Base-by-base conservation (phyloP, 2,329 filamentous ascomycete genomes). In the Niveomyces coronatus region DNA sequence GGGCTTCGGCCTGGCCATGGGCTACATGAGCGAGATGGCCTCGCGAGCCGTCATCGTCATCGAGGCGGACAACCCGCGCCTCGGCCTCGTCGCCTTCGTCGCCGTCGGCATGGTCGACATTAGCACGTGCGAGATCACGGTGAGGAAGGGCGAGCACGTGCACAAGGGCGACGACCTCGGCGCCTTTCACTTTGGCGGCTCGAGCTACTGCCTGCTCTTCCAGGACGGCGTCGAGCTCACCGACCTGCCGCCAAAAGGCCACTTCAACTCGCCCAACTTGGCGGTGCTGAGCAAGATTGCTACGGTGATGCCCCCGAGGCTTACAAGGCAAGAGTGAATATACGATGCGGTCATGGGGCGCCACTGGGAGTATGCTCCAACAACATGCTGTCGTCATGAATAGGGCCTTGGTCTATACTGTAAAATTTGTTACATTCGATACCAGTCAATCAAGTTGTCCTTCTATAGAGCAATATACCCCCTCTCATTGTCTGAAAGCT, bases 171-270 rank as follows among this genome's bases (percentile, higher is more conserved):
- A 85, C 4, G 62, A 85, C 60, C 64, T 78, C 27, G 82, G 82
- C 29, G 85, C 85, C 80, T 87, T 87, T 57, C 82, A 87, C 52
- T 86, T 80, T 53, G 82, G 82, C n/a, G 82, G 83, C 0, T 79
- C 72, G 6, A 76, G 75, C 2, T 76, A 84, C 52, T 83, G 78
- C 48, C 51, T 86, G 47, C 51, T 87, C 3, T 85, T 86, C 59
- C 58, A 72, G 18, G 65, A 70, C 45, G 68, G 63, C 0, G 71
- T 79, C 22, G 60, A 65, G 38, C 43, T 76, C 0, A 53, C 61
- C 2, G 62, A 53, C 0, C 56, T 66, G 24, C 63, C 62, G 0
- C 45, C 53, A 35, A 41, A 59, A 0, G 56, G 56, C 0, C 52
- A 52, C 37, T 45, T 56, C 0, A 52, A 52, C 37, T 45, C 56